phyloP scores from a whole-genome alignment of 164 flowering plant genomes.

The Umbilicus rupestris region DNA sequence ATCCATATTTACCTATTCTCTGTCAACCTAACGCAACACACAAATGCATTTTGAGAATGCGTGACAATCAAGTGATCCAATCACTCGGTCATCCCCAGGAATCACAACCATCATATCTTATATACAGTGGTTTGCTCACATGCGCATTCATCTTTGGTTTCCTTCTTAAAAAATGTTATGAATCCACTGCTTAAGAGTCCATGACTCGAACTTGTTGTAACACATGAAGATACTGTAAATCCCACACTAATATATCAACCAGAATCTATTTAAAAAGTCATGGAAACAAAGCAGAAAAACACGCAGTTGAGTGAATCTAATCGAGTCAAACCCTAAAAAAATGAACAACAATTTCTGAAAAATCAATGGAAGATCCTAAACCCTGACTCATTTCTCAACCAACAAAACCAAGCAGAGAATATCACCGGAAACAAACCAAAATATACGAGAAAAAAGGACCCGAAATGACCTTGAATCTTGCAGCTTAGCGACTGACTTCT shows the following conservation, averaged over 20 bases:
- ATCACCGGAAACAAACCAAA: neutral
- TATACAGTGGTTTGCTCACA: too few species aligned
- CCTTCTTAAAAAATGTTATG: neutral
- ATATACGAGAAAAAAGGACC: too few species aligned
- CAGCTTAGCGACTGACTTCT: conserved; percentile 84
- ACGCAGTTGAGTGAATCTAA: neutral
- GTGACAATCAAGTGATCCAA: too few species aligned
- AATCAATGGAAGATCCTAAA: neutral
- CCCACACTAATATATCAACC: too few species aligned
- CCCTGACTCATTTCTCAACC: neutral
- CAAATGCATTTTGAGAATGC: neutral
- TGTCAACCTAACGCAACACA: neutral
- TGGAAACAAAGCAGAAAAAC: neutral
- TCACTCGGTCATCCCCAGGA: too few species aligned
- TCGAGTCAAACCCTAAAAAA: neutral
- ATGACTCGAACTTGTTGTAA: neutral
- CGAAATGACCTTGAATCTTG: conserved; percentile 71
- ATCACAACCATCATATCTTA: neutral
- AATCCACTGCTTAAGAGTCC: neutral
- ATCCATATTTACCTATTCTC: neutral
- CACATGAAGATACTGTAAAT: too few species aligned
- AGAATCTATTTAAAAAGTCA: too few species aligned
- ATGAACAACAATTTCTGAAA: neutral
- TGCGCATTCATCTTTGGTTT: too few species aligned
- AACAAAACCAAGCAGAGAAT: neutral